phyloP scores from a whole-genome alignment of 306 rosid genomes.

The Rosa rugosa region DNA sequence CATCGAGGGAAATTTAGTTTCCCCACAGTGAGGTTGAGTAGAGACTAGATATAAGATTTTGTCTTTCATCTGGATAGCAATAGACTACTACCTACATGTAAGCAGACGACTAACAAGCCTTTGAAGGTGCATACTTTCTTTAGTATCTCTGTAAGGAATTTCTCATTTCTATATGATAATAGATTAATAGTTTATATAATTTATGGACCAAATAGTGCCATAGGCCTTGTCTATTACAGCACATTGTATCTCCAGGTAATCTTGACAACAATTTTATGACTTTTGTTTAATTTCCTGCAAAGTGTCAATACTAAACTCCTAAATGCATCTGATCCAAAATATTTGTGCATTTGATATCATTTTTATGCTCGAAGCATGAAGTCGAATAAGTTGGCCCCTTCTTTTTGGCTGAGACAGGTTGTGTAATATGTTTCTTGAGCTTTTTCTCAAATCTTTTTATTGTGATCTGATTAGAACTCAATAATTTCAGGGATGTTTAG shows the following conservation, averaged over 20 bases:
- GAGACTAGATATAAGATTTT: not conserved
- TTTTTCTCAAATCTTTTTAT: not conserved
- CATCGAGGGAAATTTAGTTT: not conserved
- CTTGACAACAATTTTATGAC: not conserved
- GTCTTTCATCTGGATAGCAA: not conserved
- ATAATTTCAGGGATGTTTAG: constrained; percentile 56
- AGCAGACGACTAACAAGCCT: not conserved
- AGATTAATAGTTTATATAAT: not conserved
- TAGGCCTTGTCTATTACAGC: not conserved
- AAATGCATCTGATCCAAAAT: not conserved
- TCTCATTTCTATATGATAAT: not conserved
- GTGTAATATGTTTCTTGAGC: not conserved
- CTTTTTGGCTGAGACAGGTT: not conserved
- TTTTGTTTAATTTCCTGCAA: not conserved
- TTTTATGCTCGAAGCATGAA: constrained; percentile 9
- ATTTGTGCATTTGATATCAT: not conserved
- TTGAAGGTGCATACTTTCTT: not conserved
- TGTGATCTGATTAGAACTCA: constrained; percentile 21
- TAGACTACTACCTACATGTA: not conserved
- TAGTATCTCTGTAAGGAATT: not conserved
- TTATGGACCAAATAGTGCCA: not conserved
- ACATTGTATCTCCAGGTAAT: constrained; percentile 1
- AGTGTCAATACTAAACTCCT: not conserved
- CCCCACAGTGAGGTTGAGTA: not conserved
- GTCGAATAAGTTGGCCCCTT: not conserved